Conservation (phyloP, 441 rosid species). For the Aquilaria agallochum region DNA sequence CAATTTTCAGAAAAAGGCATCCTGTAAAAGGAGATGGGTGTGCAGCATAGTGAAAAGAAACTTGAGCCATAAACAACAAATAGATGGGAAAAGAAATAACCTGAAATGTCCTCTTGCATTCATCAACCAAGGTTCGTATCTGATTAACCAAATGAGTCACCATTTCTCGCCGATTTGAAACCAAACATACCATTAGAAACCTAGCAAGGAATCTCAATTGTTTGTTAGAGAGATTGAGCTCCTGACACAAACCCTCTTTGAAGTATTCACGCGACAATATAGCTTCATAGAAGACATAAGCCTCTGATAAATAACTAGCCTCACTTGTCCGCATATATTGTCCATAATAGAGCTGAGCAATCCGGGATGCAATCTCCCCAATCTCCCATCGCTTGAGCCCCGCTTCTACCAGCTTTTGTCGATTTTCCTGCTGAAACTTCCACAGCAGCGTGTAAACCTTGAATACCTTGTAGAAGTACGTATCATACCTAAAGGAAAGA, state of each 20-base stretch:
- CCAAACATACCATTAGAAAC: conserved; percentile 91
- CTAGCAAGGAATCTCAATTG: conserved; percentile 88
- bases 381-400: conserved; percentile 98
- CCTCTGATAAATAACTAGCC: conserved; percentile 70
- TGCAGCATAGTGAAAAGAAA: neutral
- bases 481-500: conserved; percentile 59
- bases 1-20: too few species aligned
- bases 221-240: conserved; percentile 80
- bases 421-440: conserved; percentile 96
- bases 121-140: conserved; percentile 77
- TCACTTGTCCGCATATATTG: conserved; percentile 95
- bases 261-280: conserved; percentile 83
- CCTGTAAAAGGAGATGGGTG: too few species aligned
- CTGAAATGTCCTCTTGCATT: conserved; percentile 91
- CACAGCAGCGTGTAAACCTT: conserved; percentile 91
- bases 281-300: conserved; percentile 89
- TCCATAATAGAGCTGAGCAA: conserved; percentile 94
- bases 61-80: neutral
- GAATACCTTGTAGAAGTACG: conserved; percentile 92
- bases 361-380: conserved; percentile 94
- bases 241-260: conserved; percentile 79
- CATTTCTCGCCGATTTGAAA: conserved; percentile 75
- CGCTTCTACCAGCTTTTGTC: conserved; percentile 86
- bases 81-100: conserved; percentile 22
- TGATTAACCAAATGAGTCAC: conserved; percentile 83